A percentile compares a stretch with the other conserved stretches of the same genome.
These are phyloP conservation scores for Casuarina cunninghamiana DNA, from an alignment of 306 rosid genomes.

Conservation along the genomic window DNA sequence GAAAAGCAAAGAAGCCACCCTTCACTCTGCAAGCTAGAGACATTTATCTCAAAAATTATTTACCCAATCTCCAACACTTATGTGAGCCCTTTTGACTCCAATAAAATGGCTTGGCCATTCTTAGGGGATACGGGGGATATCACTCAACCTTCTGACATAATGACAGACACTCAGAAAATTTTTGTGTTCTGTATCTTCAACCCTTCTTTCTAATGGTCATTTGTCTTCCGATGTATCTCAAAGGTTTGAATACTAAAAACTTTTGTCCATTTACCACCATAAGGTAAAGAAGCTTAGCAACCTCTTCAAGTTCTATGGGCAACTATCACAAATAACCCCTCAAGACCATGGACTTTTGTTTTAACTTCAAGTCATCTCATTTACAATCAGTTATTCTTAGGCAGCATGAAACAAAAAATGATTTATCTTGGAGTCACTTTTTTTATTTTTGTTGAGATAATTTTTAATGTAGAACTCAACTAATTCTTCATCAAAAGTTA, in stretches of 20 bases:
- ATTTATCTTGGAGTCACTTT: not conserved
- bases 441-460: not conserved
- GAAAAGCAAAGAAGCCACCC: not conserved
- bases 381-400: not conserved
- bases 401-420: slow-evolving; percentile 1
- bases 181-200: not conserved
- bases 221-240: not conserved
- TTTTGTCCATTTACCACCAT: not conserved
- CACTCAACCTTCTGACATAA: not conserved
- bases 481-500: not conserved
- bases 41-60: not conserved
- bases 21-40: not conserved
- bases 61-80: not conserved
- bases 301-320: not conserved
- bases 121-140: not conserved
- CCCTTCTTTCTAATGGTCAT: not conserved
- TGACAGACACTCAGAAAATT: not conserved
- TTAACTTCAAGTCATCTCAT: not conserved
- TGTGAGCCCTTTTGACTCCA: not conserved
- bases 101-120: not conserved
- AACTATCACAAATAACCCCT: not conserved
- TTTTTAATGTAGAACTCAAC: slow-evolving; percentile 7
- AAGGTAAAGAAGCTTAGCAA: not conserved
- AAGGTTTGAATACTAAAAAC: not conserved
- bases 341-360: not conserved